Evolutionary conservation across 2,329 filamentous ascomycete species (phyloP).

Genomic region (Pseudofabraea citricarpa): DNA sequence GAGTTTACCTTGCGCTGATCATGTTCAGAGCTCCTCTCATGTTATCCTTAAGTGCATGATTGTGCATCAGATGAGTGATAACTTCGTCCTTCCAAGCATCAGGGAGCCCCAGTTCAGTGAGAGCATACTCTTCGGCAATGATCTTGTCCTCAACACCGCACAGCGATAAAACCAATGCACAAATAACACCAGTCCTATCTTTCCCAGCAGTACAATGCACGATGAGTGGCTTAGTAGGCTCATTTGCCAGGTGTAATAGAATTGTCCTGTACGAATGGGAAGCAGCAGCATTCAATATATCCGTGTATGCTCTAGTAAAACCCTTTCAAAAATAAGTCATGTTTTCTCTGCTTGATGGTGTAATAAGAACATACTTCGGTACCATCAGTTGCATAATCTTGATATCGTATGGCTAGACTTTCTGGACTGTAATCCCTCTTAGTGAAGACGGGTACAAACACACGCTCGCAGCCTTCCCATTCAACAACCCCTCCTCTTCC

Average conservation of each 20-base stretch:
- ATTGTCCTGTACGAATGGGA: slow-evolving; percentile 51
- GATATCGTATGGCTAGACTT: slow-evolving; percentile 54
- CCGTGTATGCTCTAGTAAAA: slow-evolving; percentile 58
- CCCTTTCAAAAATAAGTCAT: slow-evolving; percentile 33
- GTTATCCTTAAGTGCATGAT: slow-evolving; percentile 39
- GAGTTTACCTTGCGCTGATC: slow-evolving; percentile 31
- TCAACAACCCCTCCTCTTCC: slow-evolving; percentile 34
- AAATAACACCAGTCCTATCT: slow-evolving; percentile 69
- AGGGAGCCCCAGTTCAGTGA: slow-evolving; percentile 59
- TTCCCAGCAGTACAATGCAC: slow-evolving; percentile 76
- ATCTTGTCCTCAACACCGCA: slow-evolving; percentile 54
- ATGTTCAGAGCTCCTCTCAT: slow-evolving; percentile 36
- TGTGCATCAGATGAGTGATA: slow-evolving; percentile 42
- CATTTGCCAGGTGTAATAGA: slow-evolving; percentile 27
- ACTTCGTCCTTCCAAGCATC: slow-evolving; percentile 44
- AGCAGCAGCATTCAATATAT: slow-evolving; percentile 52
- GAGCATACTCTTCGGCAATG: slow-evolving; percentile 63
- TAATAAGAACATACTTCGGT: slow-evolving; percentile 32
- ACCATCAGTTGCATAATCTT: slow-evolving; percentile 52
- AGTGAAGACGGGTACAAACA: slow-evolving; percentile 62
- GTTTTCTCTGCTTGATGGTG: background rate
- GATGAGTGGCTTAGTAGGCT: slow-evolving; percentile 45
- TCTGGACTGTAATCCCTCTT: slow-evolving; percentile 59
- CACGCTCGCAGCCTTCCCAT: slow-evolving; percentile 46
- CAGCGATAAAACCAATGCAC: slow-evolving; percentile 59